Conservation (phyloP, 352 stramenopile species). For the Halophytophthora polymorphica region DNA sequence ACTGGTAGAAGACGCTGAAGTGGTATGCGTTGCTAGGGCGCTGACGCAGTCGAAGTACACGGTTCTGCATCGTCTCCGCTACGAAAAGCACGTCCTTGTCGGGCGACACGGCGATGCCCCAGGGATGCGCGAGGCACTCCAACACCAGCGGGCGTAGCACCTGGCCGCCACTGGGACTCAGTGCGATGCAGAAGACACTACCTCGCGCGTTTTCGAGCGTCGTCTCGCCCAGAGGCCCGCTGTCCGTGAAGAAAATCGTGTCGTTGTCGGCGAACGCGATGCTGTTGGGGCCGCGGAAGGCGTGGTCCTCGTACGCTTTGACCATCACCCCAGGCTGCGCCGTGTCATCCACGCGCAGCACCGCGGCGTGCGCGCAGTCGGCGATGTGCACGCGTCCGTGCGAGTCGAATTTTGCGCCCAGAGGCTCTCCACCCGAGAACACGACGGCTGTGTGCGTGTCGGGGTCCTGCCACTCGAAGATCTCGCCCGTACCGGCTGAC, state of each 20-base stretch:
- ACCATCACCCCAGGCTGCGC: constrained; percentile 72
- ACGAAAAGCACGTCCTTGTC: constrained; percentile 57
- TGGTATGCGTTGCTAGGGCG: constrained; percentile 69
- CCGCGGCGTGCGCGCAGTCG: constrained; percentile 67
- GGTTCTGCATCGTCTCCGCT: constrained; percentile 80
- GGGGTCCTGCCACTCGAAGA: constrained; percentile 47
- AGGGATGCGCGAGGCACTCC: constrained; percentile 81
- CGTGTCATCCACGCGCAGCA: constrained; percentile 62
- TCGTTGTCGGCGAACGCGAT: constrained; percentile 56
- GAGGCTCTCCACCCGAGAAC: constrained; percentile 68
- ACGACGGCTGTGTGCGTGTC: constrained; percentile 47
- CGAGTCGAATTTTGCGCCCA: constrained; percentile 63
- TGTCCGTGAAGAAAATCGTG: constrained; percentile 85
- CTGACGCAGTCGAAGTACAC: constrained; percentile 65
- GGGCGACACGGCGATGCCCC: constrained; percentile 43
- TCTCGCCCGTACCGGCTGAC: constrained; percentile 62
- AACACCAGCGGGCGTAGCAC: constrained; percentile 67
- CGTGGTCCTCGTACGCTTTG: constrained; percentile 78
- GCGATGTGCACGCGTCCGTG: constrained; percentile 60
- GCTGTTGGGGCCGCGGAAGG: constrained; percentile 68
- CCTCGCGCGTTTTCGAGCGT: constrained; percentile 75
- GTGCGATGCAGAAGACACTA: constrained; percentile 74
- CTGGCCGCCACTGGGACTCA: constrained; percentile 63
- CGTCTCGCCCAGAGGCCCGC: constrained; percentile 78
- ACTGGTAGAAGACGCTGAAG: constrained; percentile 81